Evolutionary conservation across 2,329 filamentous ascomycete species (phyloP), one percentile per base, ranked within the genome.

Genomic region (Penicillium sp.): DNA sequence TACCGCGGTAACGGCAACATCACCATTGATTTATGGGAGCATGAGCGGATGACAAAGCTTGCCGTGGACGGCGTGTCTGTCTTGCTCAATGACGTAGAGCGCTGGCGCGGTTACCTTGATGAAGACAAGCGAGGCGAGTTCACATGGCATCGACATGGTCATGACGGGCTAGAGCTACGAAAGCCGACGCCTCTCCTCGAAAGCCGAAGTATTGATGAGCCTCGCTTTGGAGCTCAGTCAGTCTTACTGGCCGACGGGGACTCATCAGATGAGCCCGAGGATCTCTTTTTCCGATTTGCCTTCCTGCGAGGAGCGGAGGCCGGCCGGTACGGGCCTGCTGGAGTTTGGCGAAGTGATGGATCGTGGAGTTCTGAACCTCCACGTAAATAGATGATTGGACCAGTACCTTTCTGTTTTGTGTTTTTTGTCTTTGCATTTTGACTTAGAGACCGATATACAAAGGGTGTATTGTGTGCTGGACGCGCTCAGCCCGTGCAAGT

Each of bases 71-170:
- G 77, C 1, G 60, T 81, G 7, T 76, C 72, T 17, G 68, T 81
- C 2, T 60, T 81, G 3, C 73, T 81, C 40, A 81, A 81, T 46
- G 78, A 82, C 35, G 77, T 82, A 1, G 78, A 82, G 54, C 66
- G 76, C 22, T 80, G 74, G 59, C 64, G 73, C 4, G 73, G 72
- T 2, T 80, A 77, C 51, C 56, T 69, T 13, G 75, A 79, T 39
- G 70, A 72, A 37, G 58, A 67, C 23, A 55, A 59, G 25, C 56
- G 51, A 3, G 70, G 68, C 22, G 64, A 71, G 38, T 76, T 74
- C 45, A 73, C 69, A 0, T 76, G 73, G 73, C 62, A 65, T 36
- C 64, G 65, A 13, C 63, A 62, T 39, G 65, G 65, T 2, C 62
- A 63, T 39, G 55, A 50, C 10, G 65, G 65, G 0, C 41, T 68